Percentiles rank a stretch among this genome's conserved stretches.
Evolutionary conservation across 192 early-diverging fungal genomes (phyloP).

Genomic region (Diversispora eburnea): DNA sequence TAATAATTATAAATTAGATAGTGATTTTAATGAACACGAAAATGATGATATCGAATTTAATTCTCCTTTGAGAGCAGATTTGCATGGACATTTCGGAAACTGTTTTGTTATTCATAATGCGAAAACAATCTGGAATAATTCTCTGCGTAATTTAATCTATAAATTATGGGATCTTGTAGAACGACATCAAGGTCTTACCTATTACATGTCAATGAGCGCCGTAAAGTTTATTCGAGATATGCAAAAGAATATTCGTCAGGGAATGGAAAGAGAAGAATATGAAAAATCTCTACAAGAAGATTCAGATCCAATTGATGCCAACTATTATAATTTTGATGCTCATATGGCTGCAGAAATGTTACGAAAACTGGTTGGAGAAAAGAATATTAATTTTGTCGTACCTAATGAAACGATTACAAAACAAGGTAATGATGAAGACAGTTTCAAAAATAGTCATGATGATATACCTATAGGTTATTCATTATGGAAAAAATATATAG

Average conservation of each 20-base stretch:
- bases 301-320: conserved; percentile 9
- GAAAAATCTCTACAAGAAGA: conserved; percentile 2
- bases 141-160: conserved; percentile 79
- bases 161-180: conserved; percentile 68
- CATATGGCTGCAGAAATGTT: conserved; percentile 45
- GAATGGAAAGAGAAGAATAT: conserved; percentile 18
- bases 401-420: conserved; percentile 36
- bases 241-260: conserved; percentile 31
- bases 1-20: neutral
- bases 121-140: conserved; percentile 79
- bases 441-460: conserved; percentile 43
- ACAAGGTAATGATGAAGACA: conserved; percentile 26
- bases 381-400: conserved; percentile 40
- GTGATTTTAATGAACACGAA: neutral
- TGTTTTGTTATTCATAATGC: conserved; percentile 83
- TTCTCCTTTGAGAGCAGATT: conserved; percentile 36
- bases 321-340: conserved; percentile 31
- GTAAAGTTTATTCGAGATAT: conserved; percentile 73
- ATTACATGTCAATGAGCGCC: conserved; percentile 82
- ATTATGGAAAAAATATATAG: conserved; percentile 53
- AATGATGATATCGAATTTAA: neutral
- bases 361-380: conserved; percentile 43
- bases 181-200: conserved; percentile 64
- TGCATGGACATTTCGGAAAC: conserved; percentile 58
- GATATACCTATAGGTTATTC: conserved; percentile 53